These are phyloP conservation scores for Arachnomyces sp. DNA, from an alignment of 2,329 filamentous ascomycete species.

Conservation along the genomic window DNA sequence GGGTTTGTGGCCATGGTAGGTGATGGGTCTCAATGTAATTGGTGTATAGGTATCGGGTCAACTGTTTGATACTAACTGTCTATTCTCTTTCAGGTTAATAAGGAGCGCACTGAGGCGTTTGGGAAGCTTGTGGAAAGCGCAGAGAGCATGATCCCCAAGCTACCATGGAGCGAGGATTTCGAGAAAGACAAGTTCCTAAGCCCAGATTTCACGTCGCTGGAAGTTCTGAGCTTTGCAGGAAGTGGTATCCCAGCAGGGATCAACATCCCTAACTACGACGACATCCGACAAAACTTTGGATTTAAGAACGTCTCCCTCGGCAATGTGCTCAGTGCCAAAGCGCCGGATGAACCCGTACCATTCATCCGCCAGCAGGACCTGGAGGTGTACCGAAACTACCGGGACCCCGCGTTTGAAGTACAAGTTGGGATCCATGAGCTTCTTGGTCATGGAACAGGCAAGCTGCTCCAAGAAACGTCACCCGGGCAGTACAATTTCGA, in stretches of 20 bases:
- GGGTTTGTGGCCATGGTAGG: constrained; percentile 61
- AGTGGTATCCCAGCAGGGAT: constrained; percentile 55
- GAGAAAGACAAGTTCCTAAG: constrained; percentile 95
- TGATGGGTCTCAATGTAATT: constrained; percentile 4
- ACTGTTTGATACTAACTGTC: constrained; percentile 39
- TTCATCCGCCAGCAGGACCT: constrained; percentile 77
- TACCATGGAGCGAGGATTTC: constrained; percentile 82
- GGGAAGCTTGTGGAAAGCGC: constrained; percentile 74
- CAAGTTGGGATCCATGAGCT: constrained; percentile 94
- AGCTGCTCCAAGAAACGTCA: constrained; percentile 81
- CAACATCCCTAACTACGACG: constrained; percentile 51
- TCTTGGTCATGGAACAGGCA: constrained; percentile 81
- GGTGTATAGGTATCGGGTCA: neutral
- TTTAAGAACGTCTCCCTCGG: constrained; percentile 74
- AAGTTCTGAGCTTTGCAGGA: constrained; percentile 73
- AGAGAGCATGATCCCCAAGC: constrained; percentile 71
- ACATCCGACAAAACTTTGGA: constrained; percentile 53
- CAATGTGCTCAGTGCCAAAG: constrained; percentile 85
- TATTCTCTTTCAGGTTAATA: constrained; percentile 51
- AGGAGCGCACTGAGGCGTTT: constrained; percentile 83
- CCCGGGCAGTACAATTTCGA: constrained; percentile 85
- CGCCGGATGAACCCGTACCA: constrained; percentile 82
- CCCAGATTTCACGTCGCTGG: constrained; percentile 90
- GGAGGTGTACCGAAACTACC: constrained; percentile 69
- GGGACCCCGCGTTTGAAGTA: constrained; percentile 84